Evolutionary conservation across 441 rosid species (phyloP).

Genomic region (Oxalis stricta): DNA sequence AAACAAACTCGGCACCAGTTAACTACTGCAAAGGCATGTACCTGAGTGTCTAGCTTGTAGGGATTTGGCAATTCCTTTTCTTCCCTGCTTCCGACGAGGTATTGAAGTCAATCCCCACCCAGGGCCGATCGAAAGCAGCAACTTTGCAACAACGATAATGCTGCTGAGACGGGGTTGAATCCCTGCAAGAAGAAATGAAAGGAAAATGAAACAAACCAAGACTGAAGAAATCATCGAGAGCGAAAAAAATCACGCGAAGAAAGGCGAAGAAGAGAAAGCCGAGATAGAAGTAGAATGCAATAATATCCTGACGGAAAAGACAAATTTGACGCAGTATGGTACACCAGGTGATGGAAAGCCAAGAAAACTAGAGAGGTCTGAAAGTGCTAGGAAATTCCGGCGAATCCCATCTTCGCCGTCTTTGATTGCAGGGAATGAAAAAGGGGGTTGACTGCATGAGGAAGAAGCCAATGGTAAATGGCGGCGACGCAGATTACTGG

Average conservation of each 20-base stretch:
- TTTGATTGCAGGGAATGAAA: conserved; percentile 52
- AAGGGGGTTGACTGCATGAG: conserved; percentile 73
- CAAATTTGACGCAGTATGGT: conserved; percentile 3
- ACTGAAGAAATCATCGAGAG: too few species aligned
- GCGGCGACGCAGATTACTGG: conserved; percentile 38
- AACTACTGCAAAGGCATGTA: too few species aligned
- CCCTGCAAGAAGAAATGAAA: too few species aligned
- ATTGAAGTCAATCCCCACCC: too few species aligned
- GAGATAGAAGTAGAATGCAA: conserved; percentile 15
- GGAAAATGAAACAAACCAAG: too few species aligned
- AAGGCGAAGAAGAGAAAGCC: conserved; percentile 15
- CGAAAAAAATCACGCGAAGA: conserved; percentile 11
- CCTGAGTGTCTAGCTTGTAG: too few species aligned
- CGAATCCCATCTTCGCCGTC: conserved; percentile 88
- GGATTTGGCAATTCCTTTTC: too few species aligned
- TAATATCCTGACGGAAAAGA: conserved; percentile 1
- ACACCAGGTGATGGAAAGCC: conserved; percentile 23
- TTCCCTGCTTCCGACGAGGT: too few species aligned
- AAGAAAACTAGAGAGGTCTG: conserved; percentile 46
- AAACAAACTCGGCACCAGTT: too few species aligned
- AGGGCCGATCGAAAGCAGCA: too few species aligned
- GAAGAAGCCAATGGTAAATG: conserved; percentile 49
- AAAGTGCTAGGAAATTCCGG: conserved; percentile 63
- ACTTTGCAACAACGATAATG: too few species aligned
- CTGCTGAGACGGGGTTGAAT: too few species aligned